A percentile compares a stretch with the other conserved stretches of the same genome.
These are phyloP conservation scores for Arthromyces matolae DNA, from an alignment of 768 basidiomycete species.

Conservation along the genomic window DNA sequence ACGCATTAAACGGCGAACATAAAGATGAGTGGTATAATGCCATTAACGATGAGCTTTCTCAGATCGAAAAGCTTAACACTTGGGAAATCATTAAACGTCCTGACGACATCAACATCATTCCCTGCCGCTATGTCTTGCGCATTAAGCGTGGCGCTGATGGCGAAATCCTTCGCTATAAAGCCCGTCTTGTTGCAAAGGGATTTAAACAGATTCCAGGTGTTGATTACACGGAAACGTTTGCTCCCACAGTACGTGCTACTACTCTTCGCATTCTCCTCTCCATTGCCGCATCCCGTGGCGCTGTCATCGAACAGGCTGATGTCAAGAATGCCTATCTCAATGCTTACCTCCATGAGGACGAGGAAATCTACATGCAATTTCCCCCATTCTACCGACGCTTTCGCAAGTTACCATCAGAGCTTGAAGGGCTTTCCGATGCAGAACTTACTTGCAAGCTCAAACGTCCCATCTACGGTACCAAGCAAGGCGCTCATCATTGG, in stretches of 20 bases:
- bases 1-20: constrained; percentile 15
- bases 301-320: constrained; percentile 19
- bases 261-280: constrained; percentile 23
- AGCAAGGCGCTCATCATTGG: constrained; percentile 32
- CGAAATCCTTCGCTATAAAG: constrained; percentile 29
- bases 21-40: constrained; percentile 15
- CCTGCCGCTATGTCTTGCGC: constrained; percentile 13
- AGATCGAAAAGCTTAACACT: constrained; percentile 17
- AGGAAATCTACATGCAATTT: constrained; percentile 24
- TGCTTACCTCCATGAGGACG: constrained; percentile 17
- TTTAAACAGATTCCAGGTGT: constrained; percentile 33
- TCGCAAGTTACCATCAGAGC: neutral
- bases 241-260: constrained; percentile 16
- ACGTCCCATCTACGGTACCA: constrained; percentile 30
- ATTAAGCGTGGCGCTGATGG: constrained; percentile 19
- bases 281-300: constrained; percentile 12
- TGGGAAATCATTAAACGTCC: constrained; percentile 13
- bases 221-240: constrained; percentile 26
- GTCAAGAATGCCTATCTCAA: constrained; percentile 22
- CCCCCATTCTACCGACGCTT: constrained; percentile 11
- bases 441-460: constrained; percentile 9
- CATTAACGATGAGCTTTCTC: constrained; percentile 16
- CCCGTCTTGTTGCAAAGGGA: constrained; percentile 23
- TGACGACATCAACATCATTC: constrained; percentile 15
- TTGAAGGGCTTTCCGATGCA: neutral